phyloP scores from a whole-genome alignment of 1,139 yeast genomes.

The Debaryomyces psychrophilus region DNA sequence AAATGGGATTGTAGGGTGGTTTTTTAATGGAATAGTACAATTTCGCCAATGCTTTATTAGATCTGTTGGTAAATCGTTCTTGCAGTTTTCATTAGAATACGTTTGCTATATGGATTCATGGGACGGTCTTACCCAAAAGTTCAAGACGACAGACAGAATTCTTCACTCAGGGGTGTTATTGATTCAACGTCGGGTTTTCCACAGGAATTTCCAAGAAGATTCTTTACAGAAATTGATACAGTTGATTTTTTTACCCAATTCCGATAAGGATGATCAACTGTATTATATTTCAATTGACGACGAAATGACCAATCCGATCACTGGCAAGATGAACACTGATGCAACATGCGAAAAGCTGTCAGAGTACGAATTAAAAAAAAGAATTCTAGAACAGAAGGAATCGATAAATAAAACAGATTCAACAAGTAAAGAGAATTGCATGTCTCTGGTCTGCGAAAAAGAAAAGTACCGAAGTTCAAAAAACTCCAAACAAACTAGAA shows the following conservation, averaged over 20 bases:
- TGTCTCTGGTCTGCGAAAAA: too few relatives aligned
- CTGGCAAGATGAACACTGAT: too few relatives aligned
- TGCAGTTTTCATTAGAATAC: slow-evolving; percentile 15
- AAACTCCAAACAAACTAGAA: too few relatives aligned
- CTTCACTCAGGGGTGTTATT: background rate
- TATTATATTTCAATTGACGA: background rate
- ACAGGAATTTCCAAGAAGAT: background rate
- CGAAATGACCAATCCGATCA: background rate
- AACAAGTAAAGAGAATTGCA: too few relatives aligned
- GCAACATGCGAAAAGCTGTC: background rate
- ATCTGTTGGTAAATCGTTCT: slow-evolving; percentile 10
- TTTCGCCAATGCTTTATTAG: background rate
- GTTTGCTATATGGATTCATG: slow-evolving; percentile 17
- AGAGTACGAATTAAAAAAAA: background rate
- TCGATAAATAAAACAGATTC: too few relatives aligned
- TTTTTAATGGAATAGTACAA: background rate
- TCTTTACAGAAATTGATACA: background rate
- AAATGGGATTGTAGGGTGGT: background rate
- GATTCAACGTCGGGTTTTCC: background rate
- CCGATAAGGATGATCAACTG: background rate
- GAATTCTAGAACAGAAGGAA: too few relatives aligned
- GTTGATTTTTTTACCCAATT: background rate
- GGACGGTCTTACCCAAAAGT: slow-evolving; percentile 10
- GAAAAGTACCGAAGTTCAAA: too few relatives aligned
- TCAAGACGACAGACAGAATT: slow-evolving; percentile 1